Percentiles rank a stretch among this genome's conserved stretches.
phyloP scores from a whole-genome alignment of 306 rosid species.

The Ammopiptanthus mongolicus region DNA sequence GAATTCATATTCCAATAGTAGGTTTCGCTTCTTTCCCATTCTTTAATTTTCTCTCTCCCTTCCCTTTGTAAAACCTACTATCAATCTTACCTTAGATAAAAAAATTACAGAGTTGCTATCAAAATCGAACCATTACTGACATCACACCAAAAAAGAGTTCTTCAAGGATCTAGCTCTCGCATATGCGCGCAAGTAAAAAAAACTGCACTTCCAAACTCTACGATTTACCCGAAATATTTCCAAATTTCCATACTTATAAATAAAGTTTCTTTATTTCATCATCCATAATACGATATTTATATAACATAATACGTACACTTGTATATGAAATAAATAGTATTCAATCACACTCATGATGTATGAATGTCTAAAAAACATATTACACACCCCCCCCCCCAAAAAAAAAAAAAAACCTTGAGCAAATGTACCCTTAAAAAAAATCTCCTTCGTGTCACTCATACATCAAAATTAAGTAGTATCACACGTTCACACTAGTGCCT shows the following conservation, averaged over 20 bases:
- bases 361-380: no score
- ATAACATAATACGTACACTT: neutral
- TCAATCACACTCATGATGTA: no score
- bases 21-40: no score
- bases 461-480: neutral
- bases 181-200: neutral
- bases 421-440: neutral
- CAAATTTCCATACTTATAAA: neutral
- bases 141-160: neutral
- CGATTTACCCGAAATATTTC: neutral
- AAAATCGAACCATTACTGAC: neutral
- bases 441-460: neutral
- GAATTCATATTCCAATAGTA: no score
- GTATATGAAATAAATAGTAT: no score
- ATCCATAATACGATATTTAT: no score
- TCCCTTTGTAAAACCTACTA: no score
- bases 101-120: no score
- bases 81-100: no score
- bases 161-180: neutral
- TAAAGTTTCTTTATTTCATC: neutral
- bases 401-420: neutral
- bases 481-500: slow-evolving; percentile 27
- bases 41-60: no score
- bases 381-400: no score
- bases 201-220: neutral